These are phyloP conservation scores for Blastomyces gilchristii DNA, from an alignment of 2,329 filamentous ascomycete species.

Conservation along the genomic window DNA sequence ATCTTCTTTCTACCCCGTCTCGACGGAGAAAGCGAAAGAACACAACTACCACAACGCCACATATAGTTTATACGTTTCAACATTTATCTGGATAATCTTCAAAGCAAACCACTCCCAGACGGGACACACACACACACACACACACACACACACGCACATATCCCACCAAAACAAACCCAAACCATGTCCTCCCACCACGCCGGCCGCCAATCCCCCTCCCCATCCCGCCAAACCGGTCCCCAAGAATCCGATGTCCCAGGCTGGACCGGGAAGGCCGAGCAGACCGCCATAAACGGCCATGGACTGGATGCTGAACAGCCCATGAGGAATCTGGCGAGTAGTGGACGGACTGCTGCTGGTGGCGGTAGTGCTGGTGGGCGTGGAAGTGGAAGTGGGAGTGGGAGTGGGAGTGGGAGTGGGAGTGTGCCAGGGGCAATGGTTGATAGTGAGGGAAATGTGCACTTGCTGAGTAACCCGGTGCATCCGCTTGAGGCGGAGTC, in stretches of 20 bases:
- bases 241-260: conserved; percentile 52
- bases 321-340: conserved; percentile 39
- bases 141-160: too few relatives aligned
- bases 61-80: too few relatives aligned
- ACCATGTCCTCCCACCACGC: conserved; percentile 54
- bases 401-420: neutral
- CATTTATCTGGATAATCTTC: too few relatives aligned
- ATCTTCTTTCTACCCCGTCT: too few relatives aligned
- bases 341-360: neutral
- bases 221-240: conserved; percentile 54
- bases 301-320: conserved; percentile 2
- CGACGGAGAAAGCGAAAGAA: too few relatives aligned
- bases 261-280: conserved; percentile 16
- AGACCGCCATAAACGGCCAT: conserved; percentile 19
- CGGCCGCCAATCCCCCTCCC: conserved; percentile 69
- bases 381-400: neutral
- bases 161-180: too few relatives aligned
- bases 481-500: conserved; percentile 28
- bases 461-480: conserved; percentile 34
- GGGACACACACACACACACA: too few relatives aligned
- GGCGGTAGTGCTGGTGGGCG: neutral
- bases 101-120: too few relatives aligned
- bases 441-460: conserved; percentile 14
- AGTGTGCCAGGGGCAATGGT: conserved; percentile 13
- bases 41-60: too few relatives aligned